Percentiles rank a stretch among this genome's conserved stretches.
phyloP scores from a whole-genome alignment of 176 grass and related monocot genomes.

The Triticum monococcum region DNA sequence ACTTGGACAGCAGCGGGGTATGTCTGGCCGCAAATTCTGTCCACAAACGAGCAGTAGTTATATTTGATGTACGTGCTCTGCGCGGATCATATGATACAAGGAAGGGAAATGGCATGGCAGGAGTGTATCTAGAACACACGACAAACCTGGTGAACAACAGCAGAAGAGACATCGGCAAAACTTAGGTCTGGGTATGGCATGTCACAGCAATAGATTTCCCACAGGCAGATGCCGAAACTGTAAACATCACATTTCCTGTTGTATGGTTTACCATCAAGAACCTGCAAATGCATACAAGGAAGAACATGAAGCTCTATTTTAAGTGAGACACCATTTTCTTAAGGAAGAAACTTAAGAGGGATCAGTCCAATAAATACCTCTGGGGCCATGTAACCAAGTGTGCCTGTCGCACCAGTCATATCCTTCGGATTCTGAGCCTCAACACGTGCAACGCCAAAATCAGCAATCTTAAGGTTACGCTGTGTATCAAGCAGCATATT shows the following conservation, averaged over 20 bases:
- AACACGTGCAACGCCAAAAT: conserved; percentile 86
- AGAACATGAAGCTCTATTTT: neutral
- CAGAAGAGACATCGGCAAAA: conserved; percentile 76
- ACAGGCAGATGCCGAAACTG: conserved; percentile 86
- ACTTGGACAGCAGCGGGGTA: conserved; percentile 76
- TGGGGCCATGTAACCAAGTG: conserved; percentile 90
- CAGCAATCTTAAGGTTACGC: conserved; percentile 82
- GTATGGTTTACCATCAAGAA: conserved; percentile 88
- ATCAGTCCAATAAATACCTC: conserved; percentile 45
- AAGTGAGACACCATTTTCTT: neutral
- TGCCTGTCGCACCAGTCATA: conserved; percentile 91
- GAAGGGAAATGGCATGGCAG: neutral
- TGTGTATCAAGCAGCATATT: conserved; percentile 79
- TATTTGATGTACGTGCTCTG: neutral
- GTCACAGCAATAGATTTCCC: conserved; percentile 95
- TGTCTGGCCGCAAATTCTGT: conserved; percentile 79
- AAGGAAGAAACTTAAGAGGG: neutral
- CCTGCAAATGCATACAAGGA: conserved; percentile 39
- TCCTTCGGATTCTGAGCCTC: conserved; percentile 90
- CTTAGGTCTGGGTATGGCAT: conserved; percentile 88
- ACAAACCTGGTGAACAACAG: conserved; percentile 77
- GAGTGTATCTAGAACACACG: neutral
- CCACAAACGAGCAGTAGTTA: neutral
- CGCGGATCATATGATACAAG: neutral
- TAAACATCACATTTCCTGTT: conserved; percentile 89